These are phyloP conservation scores for Fusarium odoratissimum DNA, from an alignment of 2,329 filamentous ascomycete genomes.

Conservation along the genomic window DNA sequence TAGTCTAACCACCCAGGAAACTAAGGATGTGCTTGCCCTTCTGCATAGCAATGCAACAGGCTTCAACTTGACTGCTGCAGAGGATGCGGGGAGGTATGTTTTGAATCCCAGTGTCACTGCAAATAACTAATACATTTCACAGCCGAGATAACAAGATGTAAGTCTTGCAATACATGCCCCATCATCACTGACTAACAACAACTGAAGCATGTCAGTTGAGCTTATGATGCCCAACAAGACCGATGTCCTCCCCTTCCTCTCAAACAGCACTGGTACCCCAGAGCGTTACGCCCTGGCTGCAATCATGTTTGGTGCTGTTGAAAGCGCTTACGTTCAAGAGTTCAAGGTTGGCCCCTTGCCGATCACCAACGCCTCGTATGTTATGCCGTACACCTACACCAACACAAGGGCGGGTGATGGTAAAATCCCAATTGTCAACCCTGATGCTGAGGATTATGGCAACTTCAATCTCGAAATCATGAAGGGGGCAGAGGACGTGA, in stretches of 20 bases:
- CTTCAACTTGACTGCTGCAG: neutral
- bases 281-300: neutral
- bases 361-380: neutral
- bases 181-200: rapidly evolving
- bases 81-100: neutral
- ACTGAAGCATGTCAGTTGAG: neutral
- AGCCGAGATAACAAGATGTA: slow-evolving; percentile 9
- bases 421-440: neutral
- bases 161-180: rapidly evolving
- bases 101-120: rapidly evolving
- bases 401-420: neutral
- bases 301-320: neutral
- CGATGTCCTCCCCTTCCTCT: neutral
- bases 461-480: slow-evolving; percentile 3
- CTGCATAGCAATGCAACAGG: neutral
- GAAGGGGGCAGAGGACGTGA: slow-evolving; percentile 4
- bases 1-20: neutral
- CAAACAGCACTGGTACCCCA: neutral
- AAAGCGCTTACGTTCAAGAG: neutral
- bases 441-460: neutral
- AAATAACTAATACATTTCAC: neutral
- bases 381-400: neutral
- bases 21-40: neutral
- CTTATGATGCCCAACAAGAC: slow-evolving; percentile 12
- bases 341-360: neutral